Evolutionary conservation across 225 moss, liverwort and hornwort species (phyloP).

Genomic region (Pleurozium schreberi): DNA sequence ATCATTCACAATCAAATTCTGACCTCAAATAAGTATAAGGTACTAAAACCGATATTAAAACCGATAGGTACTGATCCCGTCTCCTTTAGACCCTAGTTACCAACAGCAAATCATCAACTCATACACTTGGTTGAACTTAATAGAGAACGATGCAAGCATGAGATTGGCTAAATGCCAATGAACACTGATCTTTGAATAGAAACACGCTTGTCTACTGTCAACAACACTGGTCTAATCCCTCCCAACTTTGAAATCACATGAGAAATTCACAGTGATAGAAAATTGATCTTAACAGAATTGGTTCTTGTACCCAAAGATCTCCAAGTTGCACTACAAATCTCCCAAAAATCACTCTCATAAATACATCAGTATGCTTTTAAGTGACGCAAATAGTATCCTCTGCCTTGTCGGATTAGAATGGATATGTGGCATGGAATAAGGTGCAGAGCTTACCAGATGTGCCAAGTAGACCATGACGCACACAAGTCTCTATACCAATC

Average conservation of each 20-base stretch:
- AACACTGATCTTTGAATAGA: not conserved
- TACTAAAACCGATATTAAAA: not conserved
- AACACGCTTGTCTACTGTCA: not conserved
- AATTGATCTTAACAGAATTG: not conserved
- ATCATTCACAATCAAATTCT: not conserved
- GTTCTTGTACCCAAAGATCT: not conserved
- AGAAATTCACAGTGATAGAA: not conserved
- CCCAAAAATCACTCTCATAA: not conserved
- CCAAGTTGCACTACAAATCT: not conserved
- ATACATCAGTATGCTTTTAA: not conserved
- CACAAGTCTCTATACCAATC: conserved; percentile 88
- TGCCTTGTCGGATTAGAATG: not conserved
- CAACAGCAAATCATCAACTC: not conserved
- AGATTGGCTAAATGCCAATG: not conserved
- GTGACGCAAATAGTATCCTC: not conserved
- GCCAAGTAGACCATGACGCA: conserved; percentile 87
- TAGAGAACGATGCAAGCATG: not conserved
- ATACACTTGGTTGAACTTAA: not conserved
- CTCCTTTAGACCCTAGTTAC: not conserved
- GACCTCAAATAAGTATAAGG: not conserved
- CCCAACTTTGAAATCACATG: not conserved
- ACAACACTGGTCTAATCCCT: not conserved
- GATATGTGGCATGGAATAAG: not conserved
- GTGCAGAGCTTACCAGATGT: conserved; percentile 49
- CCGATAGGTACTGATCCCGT: not conserved